These are phyloP conservation scores for Candida schatavii DNA, from an alignment of 805 yeast genomes.

Conservation along the genomic window DNA sequence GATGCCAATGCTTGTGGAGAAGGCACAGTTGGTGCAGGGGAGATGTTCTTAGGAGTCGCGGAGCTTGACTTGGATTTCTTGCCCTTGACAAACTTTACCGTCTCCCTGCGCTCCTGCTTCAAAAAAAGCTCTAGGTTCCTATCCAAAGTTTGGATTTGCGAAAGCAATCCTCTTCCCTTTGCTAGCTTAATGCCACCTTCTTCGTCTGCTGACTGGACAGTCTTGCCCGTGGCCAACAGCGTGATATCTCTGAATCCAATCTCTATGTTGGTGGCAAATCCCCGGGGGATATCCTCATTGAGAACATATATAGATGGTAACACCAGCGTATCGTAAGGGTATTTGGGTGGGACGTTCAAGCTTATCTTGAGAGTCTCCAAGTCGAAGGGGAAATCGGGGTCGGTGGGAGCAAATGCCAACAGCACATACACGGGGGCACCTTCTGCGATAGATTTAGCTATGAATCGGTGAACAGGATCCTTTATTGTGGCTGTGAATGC, in stretches of 20 bases:
- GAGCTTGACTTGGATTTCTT: background rate
- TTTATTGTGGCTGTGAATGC: background rate
- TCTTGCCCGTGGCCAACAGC: conserved; percentile 18
- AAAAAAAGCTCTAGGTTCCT: conserved; percentile 56
- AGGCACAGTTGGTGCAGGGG: conserved; percentile 6
- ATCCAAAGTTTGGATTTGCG: conserved; percentile 56
- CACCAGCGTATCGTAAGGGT: conserved; percentile 39
- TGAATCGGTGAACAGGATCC: conserved; percentile 1
- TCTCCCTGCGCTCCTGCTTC: conserved; percentile 55
- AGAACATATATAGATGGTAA: conserved; percentile 53
- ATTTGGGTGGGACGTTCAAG: conserved; percentile 52
- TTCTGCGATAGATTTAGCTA: conserved; percentile 2
- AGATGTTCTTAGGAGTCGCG: background rate
- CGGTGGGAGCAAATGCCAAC: conserved; percentile 52
- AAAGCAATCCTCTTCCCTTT: conserved; percentile 50
- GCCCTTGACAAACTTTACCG: conserved; percentile 54
- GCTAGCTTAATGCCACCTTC: conserved; percentile 30
- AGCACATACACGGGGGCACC: conserved; percentile 35
- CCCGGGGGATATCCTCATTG: conserved; percentile 68
- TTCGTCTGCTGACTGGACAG: conserved; percentile 17
- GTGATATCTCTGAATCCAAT: conserved; percentile 54
- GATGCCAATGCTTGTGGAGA: conserved; percentile 3
- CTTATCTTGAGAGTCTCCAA: conserved; percentile 51
- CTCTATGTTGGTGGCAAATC: conserved; percentile 66
- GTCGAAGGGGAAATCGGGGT: conserved; percentile 73